Evolutionary conservation across 495 filamentous ascomycete species (phyloP).

Genomic region (Hypoxylon crocopeplum): DNA sequence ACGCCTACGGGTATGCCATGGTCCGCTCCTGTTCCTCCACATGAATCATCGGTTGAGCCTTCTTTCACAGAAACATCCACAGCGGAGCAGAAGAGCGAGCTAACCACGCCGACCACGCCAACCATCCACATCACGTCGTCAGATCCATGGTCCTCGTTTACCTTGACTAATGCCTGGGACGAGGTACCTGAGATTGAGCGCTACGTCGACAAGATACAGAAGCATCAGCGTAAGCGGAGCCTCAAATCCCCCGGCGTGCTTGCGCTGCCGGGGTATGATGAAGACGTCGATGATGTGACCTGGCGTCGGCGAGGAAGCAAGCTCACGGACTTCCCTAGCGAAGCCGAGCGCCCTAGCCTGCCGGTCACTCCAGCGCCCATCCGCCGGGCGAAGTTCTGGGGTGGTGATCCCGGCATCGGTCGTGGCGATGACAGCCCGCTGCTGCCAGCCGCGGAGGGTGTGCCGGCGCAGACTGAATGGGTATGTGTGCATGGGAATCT

Average conservation of each 20-base stretch:
- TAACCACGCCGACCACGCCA: conserved; percentile 55
- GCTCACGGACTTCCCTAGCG: conserved; percentile 86
- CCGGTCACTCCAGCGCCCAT: conserved; percentile 88
- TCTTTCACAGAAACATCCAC: conserved; percentile 47
- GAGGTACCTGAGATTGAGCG: conserved; percentile 80
- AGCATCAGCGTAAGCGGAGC: conserved; percentile 65
- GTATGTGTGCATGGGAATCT: conserved; percentile 72
- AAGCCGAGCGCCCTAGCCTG: conserved; percentile 83
- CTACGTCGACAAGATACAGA: conserved; percentile 75
- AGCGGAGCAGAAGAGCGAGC: conserved; percentile 47
- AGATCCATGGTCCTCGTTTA: conserved; percentile 68
- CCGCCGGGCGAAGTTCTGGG: conserved; percentile 50
- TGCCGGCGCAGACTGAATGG: conserved; percentile 86
- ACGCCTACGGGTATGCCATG: conserved; percentile 29
- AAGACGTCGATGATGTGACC: conserved; percentile 34
- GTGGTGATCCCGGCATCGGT: conserved; percentile 53
- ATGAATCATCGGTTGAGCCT: conserved; percentile 36
- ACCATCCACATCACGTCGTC: conserved; percentile 51
- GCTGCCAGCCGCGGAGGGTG: conserved; percentile 77
- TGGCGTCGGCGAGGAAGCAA: conserved; percentile 61
- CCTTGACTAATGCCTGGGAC: conserved; percentile 84
- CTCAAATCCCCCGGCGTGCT: conserved; percentile 31
- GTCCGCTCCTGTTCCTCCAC: conserved; percentile 33
- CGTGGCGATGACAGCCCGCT: conserved; percentile 59
- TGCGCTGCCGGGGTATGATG: conserved; percentile 5